Percentiles rank a stretch among this genome's conserved stretches.
Conservation (phyloP, 208 protist genomes). For the Acanthamoeba culbertsoni region DNA sequence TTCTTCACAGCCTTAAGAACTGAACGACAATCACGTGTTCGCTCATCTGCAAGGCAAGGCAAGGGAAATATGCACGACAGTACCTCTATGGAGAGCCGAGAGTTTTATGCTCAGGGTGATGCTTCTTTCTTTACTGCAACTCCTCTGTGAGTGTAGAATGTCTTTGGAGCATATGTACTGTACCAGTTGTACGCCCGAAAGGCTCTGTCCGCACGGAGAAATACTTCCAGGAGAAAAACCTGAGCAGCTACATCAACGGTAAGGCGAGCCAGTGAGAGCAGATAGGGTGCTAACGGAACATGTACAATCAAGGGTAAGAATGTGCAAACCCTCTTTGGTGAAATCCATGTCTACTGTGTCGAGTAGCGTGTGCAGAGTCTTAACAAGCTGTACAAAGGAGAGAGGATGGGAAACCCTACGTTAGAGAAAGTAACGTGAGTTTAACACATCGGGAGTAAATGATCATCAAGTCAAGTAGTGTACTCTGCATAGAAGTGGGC, state of each 20-base stretch:
- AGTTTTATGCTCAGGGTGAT: neutral
- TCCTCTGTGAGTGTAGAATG: no score
- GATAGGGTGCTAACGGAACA: neutral
- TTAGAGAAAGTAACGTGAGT: no score
- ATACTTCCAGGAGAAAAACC: conserved; percentile 6
- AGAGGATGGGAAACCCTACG: neutral
- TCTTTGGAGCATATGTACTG: neutral
- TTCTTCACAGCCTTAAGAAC: neutral
- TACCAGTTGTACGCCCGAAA: neutral
- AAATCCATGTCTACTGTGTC: conserved; percentile 20
- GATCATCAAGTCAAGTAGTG: no score
- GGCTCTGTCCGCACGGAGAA: neutral
- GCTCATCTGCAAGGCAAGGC: neutral
- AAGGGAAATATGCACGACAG: no score
- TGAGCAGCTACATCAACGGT: neutral
- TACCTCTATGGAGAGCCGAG: neutral
- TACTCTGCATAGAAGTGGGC: no score
- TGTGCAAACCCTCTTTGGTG: neutral
- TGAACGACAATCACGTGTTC: neutral
- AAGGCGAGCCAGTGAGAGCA: neutral
- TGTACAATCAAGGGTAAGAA: neutral
- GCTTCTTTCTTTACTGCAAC: neutral
- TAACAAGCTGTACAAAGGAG: neutral
- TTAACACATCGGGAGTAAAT: no score
- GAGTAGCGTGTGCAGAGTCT: neutral